Evolutionary conservation across 768 basidiomycete genomes (phyloP), one percentile per base, ranked within the genome.

Genomic region (Tulasnella sp.): DNA sequence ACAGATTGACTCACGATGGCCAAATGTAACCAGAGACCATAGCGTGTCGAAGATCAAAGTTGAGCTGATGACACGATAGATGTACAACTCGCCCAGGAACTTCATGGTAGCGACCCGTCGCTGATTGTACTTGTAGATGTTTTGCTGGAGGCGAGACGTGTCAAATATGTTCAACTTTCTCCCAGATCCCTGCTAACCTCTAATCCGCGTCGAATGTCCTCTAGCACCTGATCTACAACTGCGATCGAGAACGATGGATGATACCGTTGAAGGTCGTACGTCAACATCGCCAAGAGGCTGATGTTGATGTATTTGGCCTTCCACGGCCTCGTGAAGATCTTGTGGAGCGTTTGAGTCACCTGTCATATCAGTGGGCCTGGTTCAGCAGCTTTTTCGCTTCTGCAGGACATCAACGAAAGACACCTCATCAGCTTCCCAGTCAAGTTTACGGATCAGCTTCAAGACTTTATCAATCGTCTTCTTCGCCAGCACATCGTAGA

Each of bases 271-370:
- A 99, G 75, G 68, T 98, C 96, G 67, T 93, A 93, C 2, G 93
- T 86, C 60, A 98, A 75, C 81, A 96, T 94, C 10, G 96, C 93
- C 51, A 98, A 75, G 27, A 96, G 76, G 58, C 84, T 80, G 65
- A 99, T 81, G 66, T 89, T 94, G 60, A 84, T 78, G 68, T 85
- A 98, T 67, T 92, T 94, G 72, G 97, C 80, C 69, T 98, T 98
- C 92, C 94, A 96, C 2, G 94, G 87, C 66, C 96, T 94, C n/a
- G 88, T 89, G 73, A 99, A 99, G 42, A 89, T 81, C 68, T 89
- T 88, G 73, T 85, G 83, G 5, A 98, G 75, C 22, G 79, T 80
- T 25, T 76, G 76, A 41, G 79, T 78, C 29, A 86, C 74, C 72
- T 75, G 45, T 7, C 29, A 24, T 21, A 15, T 25, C 2, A 57